Base-by-base conservation (phyloP, 164 flowering plant genomes). In the Nelumbo lutea region DNA sequence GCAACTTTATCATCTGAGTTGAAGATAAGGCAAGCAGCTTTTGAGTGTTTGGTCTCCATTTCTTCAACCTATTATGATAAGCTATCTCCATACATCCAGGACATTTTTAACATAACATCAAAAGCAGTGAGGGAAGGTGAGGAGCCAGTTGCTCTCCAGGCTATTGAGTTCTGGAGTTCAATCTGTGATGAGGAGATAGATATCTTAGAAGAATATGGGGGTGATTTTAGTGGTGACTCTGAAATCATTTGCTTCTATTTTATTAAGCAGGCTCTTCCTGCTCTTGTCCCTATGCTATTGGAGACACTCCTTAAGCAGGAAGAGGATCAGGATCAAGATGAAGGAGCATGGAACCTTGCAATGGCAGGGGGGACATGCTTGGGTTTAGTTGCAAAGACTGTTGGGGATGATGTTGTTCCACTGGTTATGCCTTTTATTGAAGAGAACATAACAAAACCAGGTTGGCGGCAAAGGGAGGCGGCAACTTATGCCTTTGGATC, bases 291-390 rank as follows among this genome's bases (percentile, higher is more conserved):
- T n/a, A 61, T 87, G 85, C 68, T 87, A 59, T 76, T 87, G 77
- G 89, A 86, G 76, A 86, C 87, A 13, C 84, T 87, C 8, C 83
- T 88, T 39, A 88, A 86, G 80, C 92, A 88, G 73, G 92, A 88
- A 70, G 92, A 86, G 70, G 90, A 83, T 77, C 92, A 88, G 74
- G 92, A 88, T 81, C 86, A 79, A 75, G 92, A 86, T 74, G 92
- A 88, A 76, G 88, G 87, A 38, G 84, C 87, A 41, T 88, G 92
- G 92, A 86, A 88, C 65, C 74, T 86, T 71, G 85, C 92, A 11
- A 88, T 88, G 92, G 89, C 92, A 62, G 92, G 92, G 46, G 92
- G 92, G 0, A 88, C 92, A 6, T 88, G 90, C 70, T 85, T 88
- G 63, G 92, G 92, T 15, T 74, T 86, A 79, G 88, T 86, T 39